phyloP scores from a whole-genome alignment of 225 moss, liverwort and hornwort genomes.

The Climacium dendroides region DNA sequence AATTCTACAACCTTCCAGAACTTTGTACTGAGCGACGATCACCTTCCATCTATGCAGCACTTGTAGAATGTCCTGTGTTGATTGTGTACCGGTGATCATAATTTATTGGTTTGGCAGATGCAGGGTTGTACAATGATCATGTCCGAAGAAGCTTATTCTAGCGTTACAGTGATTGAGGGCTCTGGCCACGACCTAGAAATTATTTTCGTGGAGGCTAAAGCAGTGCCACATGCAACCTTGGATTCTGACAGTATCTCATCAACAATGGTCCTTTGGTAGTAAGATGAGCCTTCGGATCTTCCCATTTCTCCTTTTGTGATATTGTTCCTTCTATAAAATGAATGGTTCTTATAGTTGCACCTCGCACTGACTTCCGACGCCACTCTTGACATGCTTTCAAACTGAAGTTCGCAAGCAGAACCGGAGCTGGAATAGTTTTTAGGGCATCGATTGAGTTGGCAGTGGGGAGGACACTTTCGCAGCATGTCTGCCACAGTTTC shows the following conservation, averaged over 20 bases:
- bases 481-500: not conserved
- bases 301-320: not conserved
- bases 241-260: not conserved
- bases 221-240: not conserved
- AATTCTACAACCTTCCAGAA: not conserved
- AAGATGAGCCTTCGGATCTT: not conserved
- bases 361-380: not conserved
- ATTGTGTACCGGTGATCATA: not conserved
- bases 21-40: not conserved
- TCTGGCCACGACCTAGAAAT: not conserved
- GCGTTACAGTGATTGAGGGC: not conserved
- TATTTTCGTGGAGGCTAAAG: not conserved
- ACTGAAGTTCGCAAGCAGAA: not conserved
- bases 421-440: not conserved
- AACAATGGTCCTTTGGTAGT: not conserved
- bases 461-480: not conserved
- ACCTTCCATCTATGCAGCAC: not conserved
- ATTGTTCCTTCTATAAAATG: not conserved
- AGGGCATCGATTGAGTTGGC: not conserved
- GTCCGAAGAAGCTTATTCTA: not conserved
- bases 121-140: not conserved
- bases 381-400: not conserved
- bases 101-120: not conserved
- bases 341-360: not conserved
- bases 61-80: not conserved